Evolutionary conservation across 106 monocot genomes (phyloP).

Genomic region (Dendrobium chrysotoxum): DNA sequence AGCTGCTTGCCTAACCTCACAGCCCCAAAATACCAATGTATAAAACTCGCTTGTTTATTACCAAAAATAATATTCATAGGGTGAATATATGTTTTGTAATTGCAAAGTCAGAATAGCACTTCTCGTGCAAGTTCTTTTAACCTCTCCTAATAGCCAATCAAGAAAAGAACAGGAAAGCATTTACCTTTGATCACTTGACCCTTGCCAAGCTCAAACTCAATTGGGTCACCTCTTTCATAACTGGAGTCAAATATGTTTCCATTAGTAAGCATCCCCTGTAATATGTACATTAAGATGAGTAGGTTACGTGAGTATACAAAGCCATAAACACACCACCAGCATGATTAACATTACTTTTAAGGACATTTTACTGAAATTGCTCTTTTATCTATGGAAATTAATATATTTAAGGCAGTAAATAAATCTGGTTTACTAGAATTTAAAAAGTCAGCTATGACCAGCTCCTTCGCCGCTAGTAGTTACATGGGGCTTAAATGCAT

Average conservation of each 20-base stretch:
- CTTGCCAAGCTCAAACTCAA: conserved; percentile 90
- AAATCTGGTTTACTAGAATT: background rate
- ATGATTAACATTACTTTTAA: background rate
- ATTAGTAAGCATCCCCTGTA: conserved; percentile 83
- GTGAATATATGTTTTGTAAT: no score
- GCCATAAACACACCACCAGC: no score
- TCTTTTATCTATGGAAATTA: no score
- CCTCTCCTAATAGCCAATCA: background rate
- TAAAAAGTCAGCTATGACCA: background rate
- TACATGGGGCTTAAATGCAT: background rate
- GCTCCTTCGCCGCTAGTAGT: background rate
- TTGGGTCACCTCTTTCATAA: conserved; percentile 94
- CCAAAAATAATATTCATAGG: no score
- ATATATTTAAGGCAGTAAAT: background rate
- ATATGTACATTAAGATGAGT: no score
- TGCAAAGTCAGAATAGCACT: background rate
- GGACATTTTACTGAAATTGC: background rate
- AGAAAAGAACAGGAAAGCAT: background rate
- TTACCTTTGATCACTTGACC: conserved; percentile 99
- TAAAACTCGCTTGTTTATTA: no score
- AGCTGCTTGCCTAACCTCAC: no score
- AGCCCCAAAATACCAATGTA: no score
- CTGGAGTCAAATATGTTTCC: conserved; percentile 95
- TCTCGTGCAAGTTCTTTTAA: background rate
- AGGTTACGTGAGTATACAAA: background rate